A percentile compares a stretch with the other conserved stretches of the same genome.
Conservation (phyloP, 768 basidiomycete genomes). For the Leccinum boreale region DNA sequence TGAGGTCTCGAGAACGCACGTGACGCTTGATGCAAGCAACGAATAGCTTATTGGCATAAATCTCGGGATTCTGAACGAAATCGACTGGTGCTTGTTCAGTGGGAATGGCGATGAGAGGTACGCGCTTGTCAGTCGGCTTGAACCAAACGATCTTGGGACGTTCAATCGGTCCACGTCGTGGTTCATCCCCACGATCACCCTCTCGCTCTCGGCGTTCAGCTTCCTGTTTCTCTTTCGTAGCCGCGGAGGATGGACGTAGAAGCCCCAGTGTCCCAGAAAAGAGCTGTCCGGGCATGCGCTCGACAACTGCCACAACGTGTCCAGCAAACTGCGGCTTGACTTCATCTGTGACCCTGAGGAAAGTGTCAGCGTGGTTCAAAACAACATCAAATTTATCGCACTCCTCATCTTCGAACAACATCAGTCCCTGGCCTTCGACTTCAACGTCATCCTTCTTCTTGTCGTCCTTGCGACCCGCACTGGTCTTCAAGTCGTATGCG, state of each 20-base stretch:
- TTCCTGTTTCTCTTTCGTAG: constrained; percentile 98
- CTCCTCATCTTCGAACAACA: constrained; percentile 98
- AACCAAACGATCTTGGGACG: constrained; percentile 99
- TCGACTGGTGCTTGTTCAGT: constrained; percentile 97
- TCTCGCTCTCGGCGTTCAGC: constrained; percentile 96
- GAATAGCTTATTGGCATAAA: constrained; percentile 86
- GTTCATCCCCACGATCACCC: constrained; percentile 86
- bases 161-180: constrained; percentile 72
- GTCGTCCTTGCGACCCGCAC: constrained; percentile 82
- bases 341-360: constrained; percentile 86
- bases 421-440: constrained; percentile 96
- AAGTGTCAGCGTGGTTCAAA: constrained; percentile 7
- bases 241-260: constrained; percentile 91
- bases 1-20: constrained; percentile 46
- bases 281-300: constrained; percentile 97
- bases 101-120: constrained; percentile 96
- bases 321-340: constrained; percentile 98
- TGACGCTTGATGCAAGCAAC: constrained; percentile 99
- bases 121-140: constrained; percentile 98
- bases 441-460: constrained; percentile 99
- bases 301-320: constrained; percentile 99
- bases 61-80: constrained; percentile 92
- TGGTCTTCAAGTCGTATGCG: constrained; percentile 82
- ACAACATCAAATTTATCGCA: constrained; percentile 34
- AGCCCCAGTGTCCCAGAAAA: constrained; percentile 97